Percentiles rank a stretch among this genome's conserved stretches.
phyloP scores from a whole-genome alignment of 2,329 filamentous ascomycete species.

The Paraphaeosphaeria minitans region DNA sequence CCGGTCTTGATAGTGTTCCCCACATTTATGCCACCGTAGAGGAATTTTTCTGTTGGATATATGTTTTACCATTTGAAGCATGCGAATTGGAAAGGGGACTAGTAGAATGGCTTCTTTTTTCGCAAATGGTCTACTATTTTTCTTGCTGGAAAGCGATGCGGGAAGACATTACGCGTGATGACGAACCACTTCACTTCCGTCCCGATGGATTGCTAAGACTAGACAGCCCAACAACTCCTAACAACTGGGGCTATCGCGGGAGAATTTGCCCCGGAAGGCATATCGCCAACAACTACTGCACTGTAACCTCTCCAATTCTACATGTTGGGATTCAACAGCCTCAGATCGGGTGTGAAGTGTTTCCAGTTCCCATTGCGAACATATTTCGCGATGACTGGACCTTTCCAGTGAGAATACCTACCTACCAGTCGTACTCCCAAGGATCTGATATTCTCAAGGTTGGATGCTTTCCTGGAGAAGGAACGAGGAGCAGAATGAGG shows the following conservation, averaged over 20 bases:
- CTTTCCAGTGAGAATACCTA: background rate
- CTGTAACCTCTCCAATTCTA: background rate
- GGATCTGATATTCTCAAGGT: background rate
- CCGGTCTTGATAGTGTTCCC: no score
- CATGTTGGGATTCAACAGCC: slow-evolving; percentile 2
- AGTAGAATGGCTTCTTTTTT: no score
- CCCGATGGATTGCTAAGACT: slow-evolving; percentile 39
- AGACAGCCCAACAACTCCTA: background rate
- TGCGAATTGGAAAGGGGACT: no score
- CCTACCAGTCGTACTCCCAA: background rate
- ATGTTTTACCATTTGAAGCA: no score
- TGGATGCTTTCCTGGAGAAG: background rate
- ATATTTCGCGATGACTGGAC: background rate
- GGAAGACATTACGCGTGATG: slow-evolving; percentile 35
- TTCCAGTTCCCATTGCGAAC: background rate
- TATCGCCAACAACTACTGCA: no score
- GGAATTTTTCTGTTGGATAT: no score
- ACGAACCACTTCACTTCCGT: slow-evolving; percentile 37
- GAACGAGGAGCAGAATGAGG: background rate
- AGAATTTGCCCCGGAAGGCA: no score
- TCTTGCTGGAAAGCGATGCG: slow-evolving; percentile 42
- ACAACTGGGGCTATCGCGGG: no score
- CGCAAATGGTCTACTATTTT: slow-evolving; percentile 40
- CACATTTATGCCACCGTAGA: no score
- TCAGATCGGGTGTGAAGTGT: background rate